A percentile compares a stretch with the other conserved stretches of the same genome.
These are phyloP conservation scores for Nothophoma quercina DNA, from an alignment of 2,329 filamentous ascomycete species.

Conservation along the genomic window DNA sequence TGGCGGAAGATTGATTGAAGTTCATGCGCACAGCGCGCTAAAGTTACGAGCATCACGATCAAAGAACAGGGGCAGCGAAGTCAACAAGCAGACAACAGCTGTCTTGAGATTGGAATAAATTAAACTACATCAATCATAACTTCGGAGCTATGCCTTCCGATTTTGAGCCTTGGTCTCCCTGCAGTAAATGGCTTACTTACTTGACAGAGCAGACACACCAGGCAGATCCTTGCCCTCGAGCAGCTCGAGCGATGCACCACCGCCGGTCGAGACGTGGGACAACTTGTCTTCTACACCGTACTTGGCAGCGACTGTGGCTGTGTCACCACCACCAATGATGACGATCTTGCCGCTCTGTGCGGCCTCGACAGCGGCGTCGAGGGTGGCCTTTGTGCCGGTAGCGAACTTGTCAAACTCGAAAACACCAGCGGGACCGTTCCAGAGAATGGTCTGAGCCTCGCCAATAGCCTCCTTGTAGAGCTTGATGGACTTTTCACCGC, in stretches of 20 bases:
- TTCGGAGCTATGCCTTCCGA: conserved; percentile 44
- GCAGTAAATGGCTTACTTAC: conserved; percentile 60
- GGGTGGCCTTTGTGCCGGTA: conserved; percentile 86
- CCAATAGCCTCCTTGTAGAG: conserved; percentile 87
- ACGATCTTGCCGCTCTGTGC: conserved; percentile 89
- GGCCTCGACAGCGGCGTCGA: conserved; percentile 85
- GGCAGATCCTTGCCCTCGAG: conserved; percentile 98
- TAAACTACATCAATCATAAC: conserved; percentile 44
- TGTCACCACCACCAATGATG: conserved; percentile 98
- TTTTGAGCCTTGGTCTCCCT: conserved; percentile 35
- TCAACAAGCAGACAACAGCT: conserved; percentile 23
- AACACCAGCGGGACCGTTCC: conserved; percentile 97
- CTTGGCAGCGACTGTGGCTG: conserved; percentile 96
- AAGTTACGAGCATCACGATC: conserved; percentile 21
- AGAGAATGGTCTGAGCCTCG: conserved; percentile 94
- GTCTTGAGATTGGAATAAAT: conserved; percentile 33
- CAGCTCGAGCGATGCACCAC: conserved; percentile 93
- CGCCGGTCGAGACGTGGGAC: conserved; percentile 97
- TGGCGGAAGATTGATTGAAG: no score
- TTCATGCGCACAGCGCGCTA: background rate
- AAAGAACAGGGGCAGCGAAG: conserved; percentile 2
- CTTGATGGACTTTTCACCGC: conserved; percentile 85
- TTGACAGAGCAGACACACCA: conserved; percentile 89
- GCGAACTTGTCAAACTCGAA: conserved; percentile 98
- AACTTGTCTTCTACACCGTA: conserved; percentile 96